Conservation (phyloP, 1,139 yeast species). For the Taphrina flavorubra region DNA sequence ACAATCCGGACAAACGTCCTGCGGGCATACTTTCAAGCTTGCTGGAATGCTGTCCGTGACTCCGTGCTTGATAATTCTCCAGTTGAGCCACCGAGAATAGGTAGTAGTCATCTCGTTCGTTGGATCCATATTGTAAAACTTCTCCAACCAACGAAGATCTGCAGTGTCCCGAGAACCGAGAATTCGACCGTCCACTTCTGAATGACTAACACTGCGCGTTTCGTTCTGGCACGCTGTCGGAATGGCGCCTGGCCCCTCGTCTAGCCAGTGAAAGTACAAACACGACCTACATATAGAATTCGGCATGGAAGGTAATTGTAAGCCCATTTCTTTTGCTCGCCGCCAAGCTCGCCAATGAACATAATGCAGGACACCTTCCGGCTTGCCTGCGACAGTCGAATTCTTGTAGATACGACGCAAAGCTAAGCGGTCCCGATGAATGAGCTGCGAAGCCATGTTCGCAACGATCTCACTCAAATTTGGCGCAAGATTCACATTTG, state of each 20-base stretch:
- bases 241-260: neutral
- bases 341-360: constrained; percentile 1
- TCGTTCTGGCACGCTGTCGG: neutral
- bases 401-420: neutral
- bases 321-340: neutral
- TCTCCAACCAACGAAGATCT: neutral
- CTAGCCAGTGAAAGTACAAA: neutral
- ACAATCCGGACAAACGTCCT: constrained; percentile 2
- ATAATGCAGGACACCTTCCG: neutral
- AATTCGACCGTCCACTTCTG: neutral
- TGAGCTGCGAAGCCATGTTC: neutral
- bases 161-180: neutral
- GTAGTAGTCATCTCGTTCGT: neutral
- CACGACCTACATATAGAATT: neutral
- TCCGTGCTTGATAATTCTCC: neutral
- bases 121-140: neutral
- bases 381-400: neutral
- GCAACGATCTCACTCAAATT: too few species aligned
- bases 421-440: neutral
- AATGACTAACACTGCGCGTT: neutral
- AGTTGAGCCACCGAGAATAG: constrained; percentile 7
- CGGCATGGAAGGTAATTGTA: neutral
- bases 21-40: constrained; percentile 1
- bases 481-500: too few species aligned
- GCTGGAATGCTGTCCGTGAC: neutral